Evolutionary conservation across 2,329 filamentous ascomycete species (phyloP), one percentile per base, ranked within the genome.

Genomic region (Claviceps purpurea): DNA sequence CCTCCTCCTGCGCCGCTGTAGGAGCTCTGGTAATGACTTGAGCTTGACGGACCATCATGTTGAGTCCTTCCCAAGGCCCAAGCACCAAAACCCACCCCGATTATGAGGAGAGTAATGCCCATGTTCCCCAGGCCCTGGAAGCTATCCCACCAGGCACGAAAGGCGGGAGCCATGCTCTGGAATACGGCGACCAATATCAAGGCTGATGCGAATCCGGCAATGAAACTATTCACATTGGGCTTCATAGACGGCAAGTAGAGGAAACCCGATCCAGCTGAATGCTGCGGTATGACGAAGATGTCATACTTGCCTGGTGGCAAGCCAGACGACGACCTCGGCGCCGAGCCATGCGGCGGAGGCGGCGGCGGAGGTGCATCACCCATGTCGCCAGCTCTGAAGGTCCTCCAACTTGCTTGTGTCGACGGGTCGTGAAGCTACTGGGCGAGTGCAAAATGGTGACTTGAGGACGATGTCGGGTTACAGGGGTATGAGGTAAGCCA

Each of bases 271-370:
- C 91, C 91, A 6, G 90, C 78, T 11, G 89, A 91, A 67, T 95
- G 89, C 47, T 90, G 88, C 7, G 91, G 91, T 62, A 97, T 90
- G 65, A 96, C 85, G 72, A 96, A 96, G 64, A 97, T 95, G 72
- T 97, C 91, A 69, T 95, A 97, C 65, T 93, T 94, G 52, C 91
- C 90, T 1, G 86, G 77, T 2, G 91, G 91, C 47, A 96, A 73
- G 52, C 86, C 85, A 16, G 74, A 68, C 39, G 79, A 75, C 40
- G 79, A 75, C 66, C 84, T 84, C 49, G 88, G 86, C 59, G 82
- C 84, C 63, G 82, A 77, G 68, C 89, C 89, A 71, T 95, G 89
- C 57, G 88, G 89, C 64, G 89, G 89, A 58, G 87, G 87, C 59
- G 88, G 87, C 59, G 88, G 89, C 57, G 89, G 89, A 56, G 85